These are phyloP conservation scores for Halophytophthora batemanensis DNA, from an alignment of 352 stramenopile genomes.

Conservation along the genomic window DNA sequence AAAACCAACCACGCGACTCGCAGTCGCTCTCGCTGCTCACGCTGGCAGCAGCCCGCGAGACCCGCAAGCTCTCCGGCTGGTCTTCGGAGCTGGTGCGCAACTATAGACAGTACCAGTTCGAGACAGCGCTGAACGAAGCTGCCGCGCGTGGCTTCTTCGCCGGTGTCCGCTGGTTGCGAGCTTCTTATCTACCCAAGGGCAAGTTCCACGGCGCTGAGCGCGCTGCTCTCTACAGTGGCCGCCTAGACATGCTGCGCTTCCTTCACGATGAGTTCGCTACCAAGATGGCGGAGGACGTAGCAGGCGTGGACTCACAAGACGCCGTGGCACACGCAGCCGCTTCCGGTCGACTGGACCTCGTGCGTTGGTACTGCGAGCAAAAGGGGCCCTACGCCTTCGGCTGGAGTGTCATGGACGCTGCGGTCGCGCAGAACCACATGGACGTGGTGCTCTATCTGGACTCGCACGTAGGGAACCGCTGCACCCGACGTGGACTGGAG, in stretches of 20 bases:
- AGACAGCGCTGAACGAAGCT: conserved; percentile 25
- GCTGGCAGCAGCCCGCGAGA: conserved; percentile 25
- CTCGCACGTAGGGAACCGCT: conserved; percentile 33
- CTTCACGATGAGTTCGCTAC: conserved; percentile 32
- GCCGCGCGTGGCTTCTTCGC: conserved; percentile 21
- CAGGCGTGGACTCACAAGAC: conserved; percentile 29
- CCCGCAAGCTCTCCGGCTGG: conserved; percentile 25
- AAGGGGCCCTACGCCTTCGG: conserved; percentile 39
- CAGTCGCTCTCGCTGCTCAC: conserved; percentile 22
- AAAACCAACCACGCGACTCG: conserved; percentile 11
- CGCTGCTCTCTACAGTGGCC: conserved; percentile 31
- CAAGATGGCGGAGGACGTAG: conserved; percentile 32
- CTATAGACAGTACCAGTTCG: conserved; percentile 39
- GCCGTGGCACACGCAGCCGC: conserved; percentile 32
- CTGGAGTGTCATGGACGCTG: conserved; percentile 43
- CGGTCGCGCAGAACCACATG: conserved; percentile 39
- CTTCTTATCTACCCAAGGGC: conserved; percentile 29
- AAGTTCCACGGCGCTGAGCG: conserved; percentile 35
- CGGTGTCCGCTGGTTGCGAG: conserved; percentile 27
- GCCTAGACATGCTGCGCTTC: conserved; percentile 31
- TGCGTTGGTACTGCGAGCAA: conserved; percentile 38
- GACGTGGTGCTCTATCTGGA: conserved; percentile 34
- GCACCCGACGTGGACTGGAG: conserved; percentile 35
- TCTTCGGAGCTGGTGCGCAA: conserved; percentile 34
- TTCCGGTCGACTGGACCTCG: conserved; percentile 27